These are phyloP conservation scores for Tremella mesenterica DNA, from an alignment of 768 basidiomycete species.

Conservation along the genomic window DNA sequence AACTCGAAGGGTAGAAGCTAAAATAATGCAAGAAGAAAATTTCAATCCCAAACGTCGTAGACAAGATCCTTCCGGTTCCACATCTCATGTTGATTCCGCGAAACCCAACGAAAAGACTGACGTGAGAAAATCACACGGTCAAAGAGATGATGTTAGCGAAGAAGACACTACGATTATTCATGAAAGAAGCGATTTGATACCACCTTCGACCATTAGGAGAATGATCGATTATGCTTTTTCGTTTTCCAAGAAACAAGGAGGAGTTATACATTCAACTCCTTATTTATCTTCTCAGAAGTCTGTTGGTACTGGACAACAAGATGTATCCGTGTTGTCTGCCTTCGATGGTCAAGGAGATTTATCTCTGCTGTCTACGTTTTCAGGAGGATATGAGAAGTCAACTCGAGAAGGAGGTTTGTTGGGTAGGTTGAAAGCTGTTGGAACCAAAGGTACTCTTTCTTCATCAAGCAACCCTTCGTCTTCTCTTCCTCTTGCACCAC, in stretches of 20 bases:
- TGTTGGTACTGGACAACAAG: too few relatives aligned
- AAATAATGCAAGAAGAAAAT: conserved; percentile 2
- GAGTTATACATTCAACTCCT: neutral
- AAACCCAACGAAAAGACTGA: too few relatives aligned
- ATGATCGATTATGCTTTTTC: conserved; percentile 16
- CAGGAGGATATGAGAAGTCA: too few relatives aligned
- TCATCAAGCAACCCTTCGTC: too few relatives aligned
- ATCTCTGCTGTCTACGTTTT: too few relatives aligned
- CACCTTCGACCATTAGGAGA: conserved; percentile 28
- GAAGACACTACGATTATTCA: neutral
- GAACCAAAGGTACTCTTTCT: neutral
- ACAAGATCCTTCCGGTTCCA: neutral
- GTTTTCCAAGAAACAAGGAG: neutral
- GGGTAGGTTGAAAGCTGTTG: neutral
- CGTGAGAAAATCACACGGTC: neutral
- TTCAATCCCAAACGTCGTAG: conserved; percentile 1
- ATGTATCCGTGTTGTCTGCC: too few relatives aligned
- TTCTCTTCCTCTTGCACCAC: too few relatives aligned
- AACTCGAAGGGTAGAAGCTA: conserved; percentile 14
- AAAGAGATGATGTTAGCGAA: neutral
- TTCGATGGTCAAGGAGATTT: too few relatives aligned
- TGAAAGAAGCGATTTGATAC: too few relatives aligned
- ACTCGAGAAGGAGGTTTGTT: neutral
- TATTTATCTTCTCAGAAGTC: neutral
- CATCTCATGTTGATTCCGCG: too few relatives aligned